Base-by-base conservation (phyloP, 768 basidiomycete genomes). In the Cytidiella melzeri region DNA sequence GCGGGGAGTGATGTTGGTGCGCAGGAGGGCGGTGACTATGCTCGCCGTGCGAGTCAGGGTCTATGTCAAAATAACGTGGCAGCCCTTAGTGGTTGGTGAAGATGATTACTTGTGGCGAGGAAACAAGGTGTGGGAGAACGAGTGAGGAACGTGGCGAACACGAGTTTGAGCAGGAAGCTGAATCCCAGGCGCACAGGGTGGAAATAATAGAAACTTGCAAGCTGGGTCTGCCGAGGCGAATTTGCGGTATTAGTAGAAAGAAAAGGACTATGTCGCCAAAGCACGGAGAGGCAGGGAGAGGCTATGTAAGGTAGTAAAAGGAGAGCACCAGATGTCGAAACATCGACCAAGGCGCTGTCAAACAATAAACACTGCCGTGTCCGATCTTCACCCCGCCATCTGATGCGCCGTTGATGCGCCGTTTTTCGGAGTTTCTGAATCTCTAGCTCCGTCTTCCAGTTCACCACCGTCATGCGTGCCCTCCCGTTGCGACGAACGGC, bases 91-190 rank as follows among this genome's bases (percentile, higher is more conserved):
- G 37, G 51, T 57, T 44, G 43, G 36, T 40, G 38, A 48, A 37
- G 19, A 53, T 48, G 43, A 37, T 50, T 28, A 50, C 55, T 53
- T 45, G 56, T 50, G 51, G 53, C 52, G 48, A 59, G 54, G n/a
- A 52, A 47, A 47, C 43, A 46, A 55, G 65, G 52, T 26, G 38
- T 44, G 69, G 55, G 63, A 52, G 62, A 67, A 64, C 57, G 74
- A 67, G 69, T 64, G 67, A 71, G 70, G 74, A 86, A 85, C 84
- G 84, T 87, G 84, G 74, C 72, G 60, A 73, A 81, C 84, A 85
- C 84, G 84, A 82, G 82, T 78, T 71, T 64, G 66, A 56, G 50
- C 56, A 61, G 63, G 62, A 41, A 15, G 15, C 15, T 15, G 30
- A 15, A 34, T n/a, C n/a, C n/a, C n/a, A n/a, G n/a, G n/a, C n/a